Evolutionary conservation across 2,329 filamentous ascomycete genomes (phyloP), one percentile per base, ranked within the genome.

Genomic region (Byssochlamys sp.): DNA sequence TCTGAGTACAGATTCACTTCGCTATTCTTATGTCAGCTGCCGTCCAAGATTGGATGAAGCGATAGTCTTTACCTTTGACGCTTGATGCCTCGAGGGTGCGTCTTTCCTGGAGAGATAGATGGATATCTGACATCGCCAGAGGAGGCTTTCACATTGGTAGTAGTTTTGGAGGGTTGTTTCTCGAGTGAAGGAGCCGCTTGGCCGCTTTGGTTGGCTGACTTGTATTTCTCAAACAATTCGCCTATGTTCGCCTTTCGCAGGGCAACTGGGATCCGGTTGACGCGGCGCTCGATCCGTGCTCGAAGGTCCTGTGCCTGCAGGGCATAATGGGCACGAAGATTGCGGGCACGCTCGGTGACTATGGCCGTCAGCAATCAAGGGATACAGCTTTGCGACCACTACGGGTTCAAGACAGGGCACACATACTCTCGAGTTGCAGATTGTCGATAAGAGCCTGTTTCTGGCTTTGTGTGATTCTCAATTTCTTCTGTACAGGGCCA

Each of bases 401-500:
- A 52, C 6, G 14, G 29, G 31, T 26, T 33, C 50, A 11, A 25
- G 7, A 14, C 3, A 31, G 10, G 52, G 55, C 33, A n/a, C 19
- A 72, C 85, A 61, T 80, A 95, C 91, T 84, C 74, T 96, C 91
- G 48, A 96, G 80, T 69, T 95, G 90, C 45, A 96, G 75, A 66
- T 96, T 95, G 67, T 96, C 90, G 58, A 96, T 87, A 55, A 96
- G 77, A 10, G 88, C 87, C 73, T 94, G 89, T 74, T 95, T 96
- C 71, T 95, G 90, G 48, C 80, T 79, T 57, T 83, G 71, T 2
- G 84, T 85, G 61, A 92, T 81, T 50, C 80, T 83, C 59, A 81
- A 75, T 66, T 76, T 80, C 74, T 82, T 87, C 73, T 81, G 86
- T 56, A 81, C 80, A 1, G 87, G 86, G 66, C 84, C 87, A 70